Evolutionary conservation across 2,329 filamentous ascomycete genomes (phyloP).

Genomic region (Teratosphaeria gauchensis): DNA sequence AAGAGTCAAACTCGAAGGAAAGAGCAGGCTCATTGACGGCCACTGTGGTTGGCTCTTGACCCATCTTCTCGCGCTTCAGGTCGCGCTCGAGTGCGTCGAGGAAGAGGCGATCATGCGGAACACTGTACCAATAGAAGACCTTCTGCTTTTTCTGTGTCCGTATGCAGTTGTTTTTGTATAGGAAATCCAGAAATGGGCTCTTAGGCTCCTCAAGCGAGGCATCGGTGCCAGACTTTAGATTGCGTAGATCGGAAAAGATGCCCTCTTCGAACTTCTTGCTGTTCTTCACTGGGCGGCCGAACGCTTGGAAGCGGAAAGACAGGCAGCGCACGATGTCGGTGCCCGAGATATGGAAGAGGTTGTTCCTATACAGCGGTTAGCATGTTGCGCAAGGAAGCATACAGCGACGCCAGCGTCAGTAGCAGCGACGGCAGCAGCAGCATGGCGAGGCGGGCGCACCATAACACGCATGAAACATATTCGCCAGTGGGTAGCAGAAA

Average conservation of each 20-base stretch:
- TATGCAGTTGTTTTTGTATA: conserved; percentile 99
- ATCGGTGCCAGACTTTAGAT: conserved; percentile 96
- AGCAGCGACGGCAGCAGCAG: conserved; percentile 3
- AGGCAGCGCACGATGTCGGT: conserved; percentile 98
- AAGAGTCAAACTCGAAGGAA: conserved; percentile 98
- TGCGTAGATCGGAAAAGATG: conserved; percentile 96
- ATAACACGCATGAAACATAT: conserved; percentile 96
- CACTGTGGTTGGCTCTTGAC: conserved; percentile 91
- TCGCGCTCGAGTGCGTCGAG: conserved; percentile 95
- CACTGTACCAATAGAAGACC: conserved; percentile 99
- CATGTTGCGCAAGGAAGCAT: conserved; percentile 4
- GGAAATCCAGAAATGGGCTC: conserved; percentile 93
- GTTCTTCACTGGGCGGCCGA: conserved; percentile 96
- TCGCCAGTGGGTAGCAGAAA: conserved; percentile 95
- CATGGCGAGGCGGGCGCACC: conserved; percentile 40
- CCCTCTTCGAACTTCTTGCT: conserved; percentile 99
- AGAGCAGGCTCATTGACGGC: conserved; percentile 94
- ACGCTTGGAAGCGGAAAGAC: conserved; percentile 96
- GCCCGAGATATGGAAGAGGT: conserved; percentile 97
- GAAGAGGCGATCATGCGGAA: conserved; percentile 94
- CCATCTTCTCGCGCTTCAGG: conserved; percentile 98
- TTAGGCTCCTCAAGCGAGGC: conserved; percentile 97
- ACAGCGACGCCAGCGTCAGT: not conserved
- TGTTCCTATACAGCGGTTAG: conserved; percentile 57
- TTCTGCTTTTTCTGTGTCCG: conserved; percentile 99